phyloP scores from a whole-genome alignment of 2,329 filamentous ascomycete genomes.

The Aureobasidium sp. region DNA sequence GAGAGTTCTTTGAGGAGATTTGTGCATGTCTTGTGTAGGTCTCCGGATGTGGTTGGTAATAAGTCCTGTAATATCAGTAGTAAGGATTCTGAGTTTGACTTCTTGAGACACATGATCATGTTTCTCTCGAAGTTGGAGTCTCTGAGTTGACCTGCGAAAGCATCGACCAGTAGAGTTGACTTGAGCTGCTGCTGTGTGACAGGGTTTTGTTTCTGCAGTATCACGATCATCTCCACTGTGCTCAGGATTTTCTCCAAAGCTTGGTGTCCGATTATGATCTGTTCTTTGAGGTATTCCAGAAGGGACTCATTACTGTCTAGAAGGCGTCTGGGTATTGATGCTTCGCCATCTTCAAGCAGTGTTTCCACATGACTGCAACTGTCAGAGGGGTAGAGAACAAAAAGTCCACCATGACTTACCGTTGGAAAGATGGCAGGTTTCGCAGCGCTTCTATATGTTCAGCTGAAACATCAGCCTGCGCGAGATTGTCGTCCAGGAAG shows the following conservation, averaged over 20 bases:
- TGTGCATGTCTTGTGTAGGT: conserved; percentile 25
- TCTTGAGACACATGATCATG: conserved; percentile 51
- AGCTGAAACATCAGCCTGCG: conserved; percentile 37
- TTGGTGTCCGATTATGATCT: conserved; percentile 16
- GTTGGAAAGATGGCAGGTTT: conserved; percentile 58
- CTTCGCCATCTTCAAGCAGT: conserved; percentile 27
- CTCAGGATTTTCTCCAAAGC: conserved; percentile 34
- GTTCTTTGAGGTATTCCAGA: conserved; percentile 31
- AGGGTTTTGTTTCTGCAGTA: conserved; percentile 30
- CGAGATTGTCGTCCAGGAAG: conserved; percentile 39
- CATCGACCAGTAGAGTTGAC: conserved; percentile 51
- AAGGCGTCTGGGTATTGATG: conserved; percentile 41
- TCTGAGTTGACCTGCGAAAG: conserved; percentile 48
- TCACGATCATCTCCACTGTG: conserved; percentile 27
- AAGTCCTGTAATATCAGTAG: conserved; percentile 29
- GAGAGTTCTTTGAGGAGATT: conserved; percentile 17
- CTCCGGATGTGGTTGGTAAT: background rate
- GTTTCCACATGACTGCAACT: conserved; percentile 24
- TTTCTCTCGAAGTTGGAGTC: conserved; percentile 44
- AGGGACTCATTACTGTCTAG: conserved; percentile 55
- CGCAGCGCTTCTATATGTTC: conserved; percentile 61
- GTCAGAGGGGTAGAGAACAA: background rate
- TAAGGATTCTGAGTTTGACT: conserved; percentile 48
- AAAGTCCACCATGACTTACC: background rate
- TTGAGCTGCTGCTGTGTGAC: conserved; percentile 27